These are phyloP conservation scores for Penicillium aurantiogriseum DNA, from an alignment of 2,329 filamentous ascomycete species.

Conservation along the genomic window DNA sequence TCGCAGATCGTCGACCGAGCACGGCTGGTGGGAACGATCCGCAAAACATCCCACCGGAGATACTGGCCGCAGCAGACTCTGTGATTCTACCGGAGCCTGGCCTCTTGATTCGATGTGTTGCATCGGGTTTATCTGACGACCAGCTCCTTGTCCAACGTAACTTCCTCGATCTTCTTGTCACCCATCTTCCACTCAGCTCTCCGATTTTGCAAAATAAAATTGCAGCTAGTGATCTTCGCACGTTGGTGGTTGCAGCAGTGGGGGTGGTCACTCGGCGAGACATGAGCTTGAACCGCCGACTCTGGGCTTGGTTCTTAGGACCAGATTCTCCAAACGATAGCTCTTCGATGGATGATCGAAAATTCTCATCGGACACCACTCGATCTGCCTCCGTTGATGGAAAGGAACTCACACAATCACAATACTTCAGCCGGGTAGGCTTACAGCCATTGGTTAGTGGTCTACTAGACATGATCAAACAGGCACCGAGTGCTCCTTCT, in stretches of 20 bases:
- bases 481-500: constrained; percentile 52
- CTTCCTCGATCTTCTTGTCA: constrained; percentile 88
- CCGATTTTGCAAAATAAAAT: constrained; percentile 74
- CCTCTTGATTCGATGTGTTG: constrained; percentile 84
- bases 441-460: constrained; percentile 71
- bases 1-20: constrained; percentile 33
- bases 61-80: constrained; percentile 43
- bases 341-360: constrained; percentile 29
- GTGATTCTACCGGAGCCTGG: constrained; percentile 78
- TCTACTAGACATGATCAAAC: constrained; percentile 72
- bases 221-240: constrained; percentile 72
- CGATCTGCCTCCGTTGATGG: constrained; percentile 30
- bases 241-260: constrained; percentile 77
- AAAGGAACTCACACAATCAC: constrained; percentile 60
- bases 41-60: constrained; percentile 24
- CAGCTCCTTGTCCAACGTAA: constrained; percentile 91
- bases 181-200: constrained; percentile 82
- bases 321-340: constrained; percentile 57
- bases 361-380: constrained; percentile 29
- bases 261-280: constrained; percentile 85
- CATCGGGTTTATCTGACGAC: constrained; percentile 80
- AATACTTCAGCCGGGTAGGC: constrained; percentile 81
- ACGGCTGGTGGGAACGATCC: constrained; percentile 30
- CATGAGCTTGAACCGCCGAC: constrained; percentile 90
- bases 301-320: constrained; percentile 96